Conservation (phyloP, 352 stramenopile species). For the Globisporangium rhizosaccharum region DNA sequence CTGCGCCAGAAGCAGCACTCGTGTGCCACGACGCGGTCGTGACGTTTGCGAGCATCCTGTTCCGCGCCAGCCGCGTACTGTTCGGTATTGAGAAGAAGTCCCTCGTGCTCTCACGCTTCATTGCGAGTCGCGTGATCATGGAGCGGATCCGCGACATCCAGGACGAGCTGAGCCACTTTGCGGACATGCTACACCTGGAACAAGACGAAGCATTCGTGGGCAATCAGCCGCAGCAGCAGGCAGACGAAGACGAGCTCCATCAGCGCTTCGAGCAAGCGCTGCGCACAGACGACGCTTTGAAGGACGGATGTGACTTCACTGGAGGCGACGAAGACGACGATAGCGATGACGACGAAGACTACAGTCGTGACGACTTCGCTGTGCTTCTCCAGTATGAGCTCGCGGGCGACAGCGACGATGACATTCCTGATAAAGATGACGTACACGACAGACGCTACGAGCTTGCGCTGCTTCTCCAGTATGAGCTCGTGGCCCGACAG, state of each 20-base stretch:
- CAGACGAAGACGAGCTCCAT: not conserved
- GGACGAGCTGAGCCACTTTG: constrained; percentile 1
- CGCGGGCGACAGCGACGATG: not conserved
- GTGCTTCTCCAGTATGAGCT: not conserved
- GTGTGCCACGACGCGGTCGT: not conserved
- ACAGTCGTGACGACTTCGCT: too few species aligned
- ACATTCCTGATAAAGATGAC: too few species aligned
- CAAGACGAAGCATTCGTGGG: not conserved
- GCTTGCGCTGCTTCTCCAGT: not conserved
- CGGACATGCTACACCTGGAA: not conserved
- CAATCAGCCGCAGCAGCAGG: not conserved
- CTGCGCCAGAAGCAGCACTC: not conserved
- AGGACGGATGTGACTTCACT: too few species aligned
- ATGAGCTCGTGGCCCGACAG: not conserved
- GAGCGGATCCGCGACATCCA: not conserved
- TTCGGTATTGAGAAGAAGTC: not conserved
- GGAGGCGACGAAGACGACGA: too few species aligned
- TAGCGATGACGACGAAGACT: not conserved
- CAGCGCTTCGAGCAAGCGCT: not conserved
- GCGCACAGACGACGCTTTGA: not conserved
- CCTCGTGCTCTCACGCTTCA: not conserved
- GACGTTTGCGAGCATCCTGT: constrained; percentile 1
- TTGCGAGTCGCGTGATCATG: constrained; percentile 1
- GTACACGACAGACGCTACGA: not conserved
- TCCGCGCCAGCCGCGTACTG: not conserved